Conservation (phyloP, 2,329 filamentous ascomycete genomes). For the Lachnellula occidentalis region DNA sequence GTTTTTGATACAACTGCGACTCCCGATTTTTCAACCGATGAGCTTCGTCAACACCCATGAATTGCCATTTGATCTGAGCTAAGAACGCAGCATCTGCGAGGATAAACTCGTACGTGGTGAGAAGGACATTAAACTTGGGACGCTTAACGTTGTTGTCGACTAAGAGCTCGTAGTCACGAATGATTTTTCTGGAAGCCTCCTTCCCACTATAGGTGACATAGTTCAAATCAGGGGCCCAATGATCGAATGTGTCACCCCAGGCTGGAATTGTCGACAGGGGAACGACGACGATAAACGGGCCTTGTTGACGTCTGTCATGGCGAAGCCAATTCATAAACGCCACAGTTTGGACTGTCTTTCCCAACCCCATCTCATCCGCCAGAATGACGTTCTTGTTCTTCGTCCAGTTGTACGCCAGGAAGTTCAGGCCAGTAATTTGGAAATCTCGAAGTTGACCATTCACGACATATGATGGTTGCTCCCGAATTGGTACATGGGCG, state of each 20-base stretch:
- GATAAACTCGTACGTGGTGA: constrained; percentile 97
- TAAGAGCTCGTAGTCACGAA: constrained; percentile 84
- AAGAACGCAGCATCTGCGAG: constrained; percentile 79
- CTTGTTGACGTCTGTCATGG: constrained; percentile 83
- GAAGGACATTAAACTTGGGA: constrained; percentile 93
- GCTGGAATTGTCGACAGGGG: constrained; percentile 95
- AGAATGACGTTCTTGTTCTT: constrained; percentile 92
- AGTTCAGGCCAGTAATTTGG: constrained; percentile 90
- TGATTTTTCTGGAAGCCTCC: constrained; percentile 76
- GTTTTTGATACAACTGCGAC: constrained; percentile 82
- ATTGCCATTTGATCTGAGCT: constrained; percentile 93
- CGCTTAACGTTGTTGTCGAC: constrained; percentile 80
- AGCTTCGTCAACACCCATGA: constrained; percentile 91
- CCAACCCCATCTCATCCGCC: constrained; percentile 96
- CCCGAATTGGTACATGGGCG: constrained; percentile 64
- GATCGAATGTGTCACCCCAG: constrained; percentile 96
- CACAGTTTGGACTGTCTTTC: constrained; percentile 96
- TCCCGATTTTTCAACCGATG: constrained; percentile 96
- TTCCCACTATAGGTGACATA: constrained; percentile 96
- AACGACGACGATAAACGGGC: constrained; percentile 94
- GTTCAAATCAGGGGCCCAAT: constrained; percentile 93
- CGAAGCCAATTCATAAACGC: constrained; percentile 96
- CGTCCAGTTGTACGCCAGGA: constrained; percentile 93
- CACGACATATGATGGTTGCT: constrained; percentile 80
- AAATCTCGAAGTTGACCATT: constrained; percentile 85